Evolutionary conservation across 1,139 yeast species (phyloP).

Genomic region (Saccharomyces hybrid): DNA sequence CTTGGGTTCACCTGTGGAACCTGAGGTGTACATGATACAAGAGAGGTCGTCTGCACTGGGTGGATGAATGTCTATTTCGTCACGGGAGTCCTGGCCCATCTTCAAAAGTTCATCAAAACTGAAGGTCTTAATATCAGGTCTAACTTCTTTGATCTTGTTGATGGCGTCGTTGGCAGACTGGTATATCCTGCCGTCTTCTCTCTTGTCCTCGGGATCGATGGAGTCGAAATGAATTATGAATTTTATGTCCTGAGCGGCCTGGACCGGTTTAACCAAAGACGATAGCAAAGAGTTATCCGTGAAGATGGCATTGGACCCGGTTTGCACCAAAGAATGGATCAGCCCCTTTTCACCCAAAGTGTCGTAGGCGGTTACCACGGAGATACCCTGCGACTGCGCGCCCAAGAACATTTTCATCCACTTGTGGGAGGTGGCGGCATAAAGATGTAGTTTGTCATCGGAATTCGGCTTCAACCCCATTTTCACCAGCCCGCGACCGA

Average conservation of each 20-base stretch:
- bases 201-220: conserved; percentile 54
- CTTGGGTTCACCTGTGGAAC: conserved; percentile 97
- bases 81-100: conserved; percentile 49
- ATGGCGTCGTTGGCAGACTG: conserved; percentile 47
- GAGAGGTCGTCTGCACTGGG: conserved; percentile 69
- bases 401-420: conserved; percentile 91
- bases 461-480: conserved; percentile 63
- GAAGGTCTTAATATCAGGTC: conserved; percentile 66
- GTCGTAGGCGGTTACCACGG: conserved; percentile 94
- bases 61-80: conserved; percentile 31
- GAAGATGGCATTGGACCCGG: conserved; percentile 72
- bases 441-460: conserved; percentile 65
- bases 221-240: conserved; percentile 64
- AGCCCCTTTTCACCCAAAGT: conserved; percentile 91
- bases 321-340: conserved; percentile 76
- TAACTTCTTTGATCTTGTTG: conserved; percentile 48
- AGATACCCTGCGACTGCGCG: conserved; percentile 65
- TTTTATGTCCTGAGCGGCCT: conserved; percentile 53
- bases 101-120: conserved; percentile 58
- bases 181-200: conserved; percentile 54
- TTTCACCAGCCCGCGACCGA: conserved; percentile 70
- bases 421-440: conserved; percentile 74
- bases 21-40: conserved; percentile 97
- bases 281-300: conserved; percentile 69
- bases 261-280: conserved; percentile 63